Evolutionary conservation across 1,284 basidiomycete genomes (phyloP), one percentile per base, ranked within the genome.

Genomic region (Heterobasidion occidentale): DNA sequence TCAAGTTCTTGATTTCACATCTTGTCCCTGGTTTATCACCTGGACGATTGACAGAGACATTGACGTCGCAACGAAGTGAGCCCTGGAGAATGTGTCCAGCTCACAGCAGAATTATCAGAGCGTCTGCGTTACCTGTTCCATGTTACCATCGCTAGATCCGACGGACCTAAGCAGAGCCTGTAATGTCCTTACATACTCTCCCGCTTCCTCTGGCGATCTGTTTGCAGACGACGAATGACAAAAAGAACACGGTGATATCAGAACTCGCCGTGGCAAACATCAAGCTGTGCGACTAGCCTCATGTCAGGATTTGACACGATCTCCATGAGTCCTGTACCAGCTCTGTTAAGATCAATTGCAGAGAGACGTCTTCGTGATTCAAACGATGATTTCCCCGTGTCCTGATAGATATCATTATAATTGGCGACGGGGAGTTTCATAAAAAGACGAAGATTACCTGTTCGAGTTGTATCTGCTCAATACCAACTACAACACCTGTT

Each of bases 1-100:
- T 98, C 56, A 99, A 77, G 66, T 99, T 99, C 74, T 99, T 99
- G 65, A 99, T 86, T 72, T 99, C 97, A 66, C 94, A 97, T 17
- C 97, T 85, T 0, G 89, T 94, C 1, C 94, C 94, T 12, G 75
- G 83, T 1, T 82, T 75, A 27, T 80, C 74, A 11, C 86, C 86
- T 34, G 73, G 66, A 47, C 78, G 77, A 63, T 91, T 88, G 1
- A 97, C 81, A 1, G 95, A 98, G 1, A 99, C 89, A 66, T 99
- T 99, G 42, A 95, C 92, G 67, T 99, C 96, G 63, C 95, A 96
- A 36, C 96, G 82, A 36, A 99, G 75, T 9, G 93, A 96, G 1
- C 94, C 94, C 93, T 96, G 33, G 3, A 46, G 46, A 49, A 48
- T 55, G 60, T 33, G 56, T 55, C 27, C n/a, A 34, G 35, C 19